These are phyloP conservation scores for Arabidopsis lyrata DNA, from an alignment of 441 rosid genomes.

Conservation along the genomic window DNA sequence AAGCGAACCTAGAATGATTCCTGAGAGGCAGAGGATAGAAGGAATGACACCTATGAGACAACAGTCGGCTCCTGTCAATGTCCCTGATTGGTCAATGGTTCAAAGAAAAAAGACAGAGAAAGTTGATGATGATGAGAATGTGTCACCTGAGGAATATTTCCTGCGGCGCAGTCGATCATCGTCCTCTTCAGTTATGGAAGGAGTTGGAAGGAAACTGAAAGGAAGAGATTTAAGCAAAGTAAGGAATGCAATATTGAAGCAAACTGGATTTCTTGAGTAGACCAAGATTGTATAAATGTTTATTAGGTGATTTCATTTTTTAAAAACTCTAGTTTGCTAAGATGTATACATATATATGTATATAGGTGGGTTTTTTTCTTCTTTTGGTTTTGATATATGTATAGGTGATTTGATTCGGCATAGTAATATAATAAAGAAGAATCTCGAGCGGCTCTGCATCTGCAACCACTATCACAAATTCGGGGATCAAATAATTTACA, in stretches of 20 bases:
- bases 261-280: conserved; percentile 87
- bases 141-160: conserved; percentile 81
- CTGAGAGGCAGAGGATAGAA: conserved; percentile 42
- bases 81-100: conserved; percentile 74
- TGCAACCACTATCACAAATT: no score
- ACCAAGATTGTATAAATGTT: conserved; percentile 8
- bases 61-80: conserved; percentile 79
- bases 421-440: no score
- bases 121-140: conserved; percentile 38
- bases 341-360: neutral
- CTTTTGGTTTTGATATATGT: no score
- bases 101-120: conserved; percentile 46
- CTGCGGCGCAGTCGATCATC: conserved; percentile 65
- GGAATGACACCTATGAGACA: conserved; percentile 46
- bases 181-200: conserved; percentile 83
- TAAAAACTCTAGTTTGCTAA: conserved; percentile 8
- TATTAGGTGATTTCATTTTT: neutral
- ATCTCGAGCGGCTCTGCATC: no score
- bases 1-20: conserved; percentile 62
- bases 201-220: conserved; percentile 84
- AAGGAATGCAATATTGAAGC: conserved; percentile 79
- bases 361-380: neutral
- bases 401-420: no score
- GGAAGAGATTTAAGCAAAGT: conserved; percentile 86
- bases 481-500: no score